Conservation (phyloP, 257 asterid genomes). For the Salvia splendens region DNA sequence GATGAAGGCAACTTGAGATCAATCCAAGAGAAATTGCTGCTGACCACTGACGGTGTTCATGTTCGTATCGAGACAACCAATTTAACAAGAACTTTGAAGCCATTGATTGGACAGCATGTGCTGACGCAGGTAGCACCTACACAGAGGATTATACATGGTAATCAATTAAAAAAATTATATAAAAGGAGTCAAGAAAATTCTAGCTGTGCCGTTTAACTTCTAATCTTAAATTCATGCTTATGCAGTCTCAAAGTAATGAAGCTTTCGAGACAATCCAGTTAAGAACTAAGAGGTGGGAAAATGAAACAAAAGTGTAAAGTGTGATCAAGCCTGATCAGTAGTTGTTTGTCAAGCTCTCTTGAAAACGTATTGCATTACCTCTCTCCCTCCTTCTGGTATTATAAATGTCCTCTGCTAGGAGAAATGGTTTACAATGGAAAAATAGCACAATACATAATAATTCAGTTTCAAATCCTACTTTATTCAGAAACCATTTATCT, state of each 20-base stretch:
- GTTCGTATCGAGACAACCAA: conserved; percentile 85
- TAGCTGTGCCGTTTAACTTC: conserved; percentile 5
- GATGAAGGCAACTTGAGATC: conserved; percentile 87
- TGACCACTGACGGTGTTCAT: conserved; percentile 92
- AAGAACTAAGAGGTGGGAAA: conserved; percentile 7
- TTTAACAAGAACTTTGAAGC: conserved; percentile 77
- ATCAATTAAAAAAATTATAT: conserved; percentile 11
- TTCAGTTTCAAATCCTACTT: conserved; percentile 4
- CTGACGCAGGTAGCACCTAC: conserved; percentile 79
- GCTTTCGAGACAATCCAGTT: background rate
- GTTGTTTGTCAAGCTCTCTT: conserved; percentile 16
- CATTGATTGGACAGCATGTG: conserved; percentile 62
- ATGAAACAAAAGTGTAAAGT: background rate
- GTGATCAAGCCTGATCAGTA: background rate
- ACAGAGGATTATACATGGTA: conserved; percentile 28
- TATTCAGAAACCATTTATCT: background rate
- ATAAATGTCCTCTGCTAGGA: background rate
- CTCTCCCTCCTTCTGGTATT: background rate
- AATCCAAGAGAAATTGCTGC: conserved; percentile 95
- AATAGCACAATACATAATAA: background rate
- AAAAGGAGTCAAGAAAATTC: background rate
- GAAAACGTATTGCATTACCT: background rate
- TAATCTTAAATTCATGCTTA: background rate
- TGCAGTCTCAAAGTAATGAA: background rate
- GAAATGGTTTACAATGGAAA: background rate